phyloP scores from a whole-genome alignment of 164 flowering plant genomes.

The Akebia trifoliata region DNA sequence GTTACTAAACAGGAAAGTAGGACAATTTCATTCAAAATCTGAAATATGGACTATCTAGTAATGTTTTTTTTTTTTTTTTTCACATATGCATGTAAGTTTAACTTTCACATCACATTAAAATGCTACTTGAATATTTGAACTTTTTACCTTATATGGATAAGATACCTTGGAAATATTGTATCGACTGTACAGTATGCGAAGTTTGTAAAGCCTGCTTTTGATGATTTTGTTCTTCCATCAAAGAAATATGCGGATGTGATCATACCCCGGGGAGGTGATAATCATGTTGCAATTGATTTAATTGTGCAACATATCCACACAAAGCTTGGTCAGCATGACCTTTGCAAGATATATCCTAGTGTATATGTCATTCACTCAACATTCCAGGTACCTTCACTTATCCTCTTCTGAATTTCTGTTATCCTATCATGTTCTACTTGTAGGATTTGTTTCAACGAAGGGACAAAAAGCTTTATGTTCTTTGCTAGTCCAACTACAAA shows the following conservation, averaged over 20 bases:
- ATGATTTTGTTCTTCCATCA: slow-evolving; percentile 91
- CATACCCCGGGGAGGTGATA: slow-evolving; percentile 96
- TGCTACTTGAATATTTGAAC: neutral
- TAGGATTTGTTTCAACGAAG: slow-evolving; percentile 1
- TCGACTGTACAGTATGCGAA: slow-evolving; percentile 75
- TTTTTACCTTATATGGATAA: slow-evolving; percentile 2
- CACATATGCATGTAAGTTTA: neutral
- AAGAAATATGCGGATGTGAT: slow-evolving; percentile 98
- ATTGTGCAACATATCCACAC: slow-evolving; percentile 94
- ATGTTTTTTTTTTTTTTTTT: neutral
- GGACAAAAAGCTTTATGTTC: neutral
- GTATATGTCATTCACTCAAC: slow-evolving; percentile 87
- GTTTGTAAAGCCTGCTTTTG: slow-evolving; percentile 98
- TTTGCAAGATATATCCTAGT: slow-evolving; percentile 85
- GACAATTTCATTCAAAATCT: neutral
- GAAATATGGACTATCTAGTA: neutral
- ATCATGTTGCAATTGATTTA: slow-evolving; percentile 93
- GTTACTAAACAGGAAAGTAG: too few species aligned
- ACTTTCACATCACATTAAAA: neutral
- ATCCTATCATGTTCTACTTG: neutral
- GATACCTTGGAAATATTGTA: neutral
- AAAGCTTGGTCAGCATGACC: slow-evolving; percentile 94
- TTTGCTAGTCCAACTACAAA: too few species aligned
- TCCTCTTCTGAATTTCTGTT: neutral
- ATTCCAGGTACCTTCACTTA: slow-evolving; percentile 63